phyloP scores from a whole-genome alignment of 2,329 filamentous ascomycete species.

The Colletotrichum sp. region DNA sequence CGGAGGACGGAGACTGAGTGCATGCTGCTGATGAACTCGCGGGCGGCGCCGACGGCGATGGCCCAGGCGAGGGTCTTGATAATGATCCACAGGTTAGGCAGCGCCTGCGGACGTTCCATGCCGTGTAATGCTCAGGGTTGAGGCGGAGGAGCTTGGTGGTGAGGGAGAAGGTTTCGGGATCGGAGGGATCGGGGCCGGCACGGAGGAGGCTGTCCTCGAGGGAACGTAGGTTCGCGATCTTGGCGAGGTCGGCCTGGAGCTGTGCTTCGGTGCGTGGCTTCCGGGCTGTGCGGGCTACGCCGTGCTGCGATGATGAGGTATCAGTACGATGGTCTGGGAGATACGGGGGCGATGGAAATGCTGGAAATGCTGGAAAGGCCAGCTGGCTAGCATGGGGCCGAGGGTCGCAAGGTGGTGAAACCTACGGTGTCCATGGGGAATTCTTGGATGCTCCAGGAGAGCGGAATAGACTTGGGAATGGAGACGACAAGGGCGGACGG shows the following conservation, averaged over 20 bases:
- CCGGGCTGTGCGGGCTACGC: conserved; percentile 73
- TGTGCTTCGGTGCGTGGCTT: conserved; percentile 70
- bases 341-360: background rate
- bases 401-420: background rate
- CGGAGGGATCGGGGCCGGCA: conserved; percentile 12
- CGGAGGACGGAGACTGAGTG: conserved; percentile 68
- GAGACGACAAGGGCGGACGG: background rate
- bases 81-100: conserved; percentile 66
- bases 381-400: background rate
- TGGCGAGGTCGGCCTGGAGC: conserved; percentile 72
- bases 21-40: conserved; percentile 57
- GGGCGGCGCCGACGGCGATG: conserved; percentile 59
- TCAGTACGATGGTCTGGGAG: conserved; percentile 1
- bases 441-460: background rate
- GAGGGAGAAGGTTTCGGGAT: conserved; percentile 63
- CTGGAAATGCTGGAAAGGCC: background rate
- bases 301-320: conserved; percentile 66
- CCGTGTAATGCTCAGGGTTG: conserved; percentile 89
- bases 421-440: conserved; percentile 27
- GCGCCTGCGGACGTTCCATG: conserved; percentile 87
- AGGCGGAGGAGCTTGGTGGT: conserved; percentile 75
- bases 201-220: conserved; percentile 55
- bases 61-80: conserved; percentile 56
- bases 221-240: conserved; percentile 77
- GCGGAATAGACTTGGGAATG: background rate